Evolutionary conservation across 148 eudicot genomes (phyloP).

Genomic region (Rhododendron kiyosumense): DNA sequence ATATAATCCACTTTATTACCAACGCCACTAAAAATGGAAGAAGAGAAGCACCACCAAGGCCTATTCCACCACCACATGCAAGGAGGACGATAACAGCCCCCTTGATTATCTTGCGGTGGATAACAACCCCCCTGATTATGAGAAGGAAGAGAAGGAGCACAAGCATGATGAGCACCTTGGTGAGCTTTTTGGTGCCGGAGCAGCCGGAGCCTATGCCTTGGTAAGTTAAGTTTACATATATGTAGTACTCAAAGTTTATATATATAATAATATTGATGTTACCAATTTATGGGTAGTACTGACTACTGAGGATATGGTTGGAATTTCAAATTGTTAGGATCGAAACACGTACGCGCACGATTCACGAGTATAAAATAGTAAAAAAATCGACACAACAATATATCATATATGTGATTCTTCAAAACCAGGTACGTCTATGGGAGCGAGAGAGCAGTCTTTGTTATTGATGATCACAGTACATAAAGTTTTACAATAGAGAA

Average conservation of each 20-base stretch:
- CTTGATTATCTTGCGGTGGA: no score
- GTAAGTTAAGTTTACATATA: conserved; percentile 13
- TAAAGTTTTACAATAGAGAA: no score
- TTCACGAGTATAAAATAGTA: no score
- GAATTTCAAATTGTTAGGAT: background rate
- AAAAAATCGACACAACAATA: no score
- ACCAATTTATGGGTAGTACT: background rate
- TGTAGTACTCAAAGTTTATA: no score
- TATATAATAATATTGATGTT: no score
- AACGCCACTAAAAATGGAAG: background rate
- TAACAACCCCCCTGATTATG: background rate
- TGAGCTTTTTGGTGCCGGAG: conserved; percentile 27
- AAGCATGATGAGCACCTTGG: conserved; percentile 26
- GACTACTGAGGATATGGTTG: background rate
- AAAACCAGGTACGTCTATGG: no score
- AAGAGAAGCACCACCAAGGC: background rate
- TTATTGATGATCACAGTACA: no score
- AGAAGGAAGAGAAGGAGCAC: conserved; percentile 42
- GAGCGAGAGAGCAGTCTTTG: no score
- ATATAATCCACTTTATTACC: background rate
- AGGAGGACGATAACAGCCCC: background rate
- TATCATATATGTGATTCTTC: no score
- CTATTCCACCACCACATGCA: background rate
- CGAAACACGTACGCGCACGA: no score
- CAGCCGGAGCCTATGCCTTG: conserved; percentile 46